Evolutionary conservation across 768 basidiomycete species (phyloP).

Genomic region (Chalciporus pseudorubinellus): DNA sequence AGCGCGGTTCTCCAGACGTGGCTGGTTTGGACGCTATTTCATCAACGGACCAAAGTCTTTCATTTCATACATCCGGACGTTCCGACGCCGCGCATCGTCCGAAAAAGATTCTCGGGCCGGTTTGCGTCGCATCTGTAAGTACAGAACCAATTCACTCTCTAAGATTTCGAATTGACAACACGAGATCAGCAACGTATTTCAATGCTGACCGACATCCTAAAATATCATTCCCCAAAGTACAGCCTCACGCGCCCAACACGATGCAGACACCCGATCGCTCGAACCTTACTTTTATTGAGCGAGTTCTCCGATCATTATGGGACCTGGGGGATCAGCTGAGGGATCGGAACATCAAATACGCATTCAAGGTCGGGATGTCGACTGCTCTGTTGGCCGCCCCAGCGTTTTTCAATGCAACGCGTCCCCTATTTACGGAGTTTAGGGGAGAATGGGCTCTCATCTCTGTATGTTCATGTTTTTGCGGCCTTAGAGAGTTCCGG

Average conservation of each 20-base stretch:
- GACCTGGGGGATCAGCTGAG: conserved; percentile 57
- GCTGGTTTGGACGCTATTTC: conserved; percentile 42
- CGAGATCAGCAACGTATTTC: conserved; percentile 48
- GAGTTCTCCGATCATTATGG: conserved; percentile 73
- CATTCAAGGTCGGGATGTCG: conserved; percentile 83
- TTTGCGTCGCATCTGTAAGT: conserved; percentile 45
- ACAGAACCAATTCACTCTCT: not conserved
- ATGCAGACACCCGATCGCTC: conserved; percentile 70
- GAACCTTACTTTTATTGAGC: conserved; percentile 58
- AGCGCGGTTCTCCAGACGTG: conserved; percentile 33
- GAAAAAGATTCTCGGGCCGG: conserved; percentile 19
- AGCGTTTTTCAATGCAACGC: conserved; percentile 79
- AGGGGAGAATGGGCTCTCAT: conserved; percentile 96
- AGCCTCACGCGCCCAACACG: conserved; percentile 82
- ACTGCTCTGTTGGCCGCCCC: conserved; percentile 81
- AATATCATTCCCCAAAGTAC: conserved; percentile 77
- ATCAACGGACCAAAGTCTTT: conserved; percentile 22
- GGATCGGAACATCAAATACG: conserved; percentile 81
- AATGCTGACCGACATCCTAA: conserved; percentile 49
- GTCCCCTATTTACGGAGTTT: conserved; percentile 76
- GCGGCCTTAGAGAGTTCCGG: conserved; percentile 12
- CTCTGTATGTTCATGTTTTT: conserved; percentile 60
- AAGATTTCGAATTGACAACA: conserved; percentile 7
- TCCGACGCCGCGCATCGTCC: conserved; percentile 11
- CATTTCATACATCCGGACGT: conserved; percentile 20